These are phyloP conservation scores for Telopea speciosissima DNA, from an alignment of 177 flowering plant species.

Conservation along the genomic window DNA sequence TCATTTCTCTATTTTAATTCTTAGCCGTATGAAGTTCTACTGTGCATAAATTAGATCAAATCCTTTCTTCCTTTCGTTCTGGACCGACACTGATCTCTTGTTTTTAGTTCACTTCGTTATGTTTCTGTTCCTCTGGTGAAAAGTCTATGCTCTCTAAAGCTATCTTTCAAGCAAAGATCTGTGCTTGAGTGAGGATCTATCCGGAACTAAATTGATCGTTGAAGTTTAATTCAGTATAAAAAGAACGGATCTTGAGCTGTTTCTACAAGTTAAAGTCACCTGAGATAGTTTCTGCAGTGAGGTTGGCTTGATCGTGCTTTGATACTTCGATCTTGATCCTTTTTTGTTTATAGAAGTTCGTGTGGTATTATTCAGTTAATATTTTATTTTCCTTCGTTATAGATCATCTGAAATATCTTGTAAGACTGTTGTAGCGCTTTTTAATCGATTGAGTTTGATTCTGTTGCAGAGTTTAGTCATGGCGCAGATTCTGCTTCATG, in stretches of 20 bases:
- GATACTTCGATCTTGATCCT: neutral
- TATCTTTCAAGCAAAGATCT: neutral
- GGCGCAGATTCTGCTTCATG: conserved; percentile 43
- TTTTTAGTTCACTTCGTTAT: no score
- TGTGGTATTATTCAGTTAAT: neutral
- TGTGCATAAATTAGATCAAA: no score
- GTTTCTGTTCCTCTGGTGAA: neutral
- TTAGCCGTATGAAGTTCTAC: no score
- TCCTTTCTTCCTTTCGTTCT: no score
- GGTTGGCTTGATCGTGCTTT: neutral
- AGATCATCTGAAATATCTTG: no score
- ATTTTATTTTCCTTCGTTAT: no score
- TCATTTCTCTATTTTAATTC: no score
- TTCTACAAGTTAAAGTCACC: neutral
- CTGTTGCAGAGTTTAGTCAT: conserved; percentile 1
- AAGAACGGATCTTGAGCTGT: neutral
- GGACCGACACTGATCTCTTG: no score
- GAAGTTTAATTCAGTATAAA: neutral
- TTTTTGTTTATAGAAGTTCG: no score
- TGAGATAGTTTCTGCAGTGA: neutral
- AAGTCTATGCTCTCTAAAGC: no score
- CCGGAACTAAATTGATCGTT: neutral
- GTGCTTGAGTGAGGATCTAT: neutral
- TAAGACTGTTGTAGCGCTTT: neutral
- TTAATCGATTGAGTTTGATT: neutral